Evolutionary conservation across 148 eudicot genomes (phyloP).

Genomic region (Vaccinium corymbosum): DNA sequence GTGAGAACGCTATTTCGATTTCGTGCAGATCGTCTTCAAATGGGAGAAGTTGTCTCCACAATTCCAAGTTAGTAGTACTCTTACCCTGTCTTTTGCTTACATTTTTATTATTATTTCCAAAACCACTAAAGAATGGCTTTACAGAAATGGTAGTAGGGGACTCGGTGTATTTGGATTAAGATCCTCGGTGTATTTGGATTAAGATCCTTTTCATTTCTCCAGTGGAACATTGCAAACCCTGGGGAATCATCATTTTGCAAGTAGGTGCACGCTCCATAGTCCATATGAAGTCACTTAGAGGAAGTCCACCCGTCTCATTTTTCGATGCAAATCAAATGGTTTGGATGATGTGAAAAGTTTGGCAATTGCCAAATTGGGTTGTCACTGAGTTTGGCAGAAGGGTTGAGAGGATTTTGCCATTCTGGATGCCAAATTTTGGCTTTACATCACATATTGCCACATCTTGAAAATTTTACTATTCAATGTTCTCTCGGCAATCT

Average conservation of each 20-base stretch:
- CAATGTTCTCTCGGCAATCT: not conserved
- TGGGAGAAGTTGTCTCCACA: conserved; percentile 99
- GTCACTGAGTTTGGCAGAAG: no score
- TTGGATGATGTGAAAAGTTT: no score
- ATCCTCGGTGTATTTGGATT: not conserved
- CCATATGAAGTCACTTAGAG: not conserved
- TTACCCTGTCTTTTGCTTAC: conserved; percentile 6
- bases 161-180: not conserved
- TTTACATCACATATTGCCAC: not conserved
- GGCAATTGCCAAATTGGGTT: no score
- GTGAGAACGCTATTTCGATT: conserved; percentile 18
- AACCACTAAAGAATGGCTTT: not conserved
- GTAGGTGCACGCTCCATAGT: not conserved
- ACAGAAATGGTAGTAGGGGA: not conserved
- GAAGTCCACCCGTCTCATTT: no score
- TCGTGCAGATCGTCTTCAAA: conserved; percentile 91
- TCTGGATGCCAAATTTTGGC: no score
- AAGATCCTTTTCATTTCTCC: not conserved
- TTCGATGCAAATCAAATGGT: no score
- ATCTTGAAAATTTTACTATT: not conserved
- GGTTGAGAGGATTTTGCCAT: no score
- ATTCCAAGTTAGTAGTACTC: conserved; percentile 87
- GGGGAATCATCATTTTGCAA: not conserved
- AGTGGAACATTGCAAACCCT: not conserved
- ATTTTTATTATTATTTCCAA: not conserved